Evolutionary conservation across 148 eudicot species (phyloP), one percentile per base, ranked within the genome.

Genomic region (Cornus suecica): DNA sequence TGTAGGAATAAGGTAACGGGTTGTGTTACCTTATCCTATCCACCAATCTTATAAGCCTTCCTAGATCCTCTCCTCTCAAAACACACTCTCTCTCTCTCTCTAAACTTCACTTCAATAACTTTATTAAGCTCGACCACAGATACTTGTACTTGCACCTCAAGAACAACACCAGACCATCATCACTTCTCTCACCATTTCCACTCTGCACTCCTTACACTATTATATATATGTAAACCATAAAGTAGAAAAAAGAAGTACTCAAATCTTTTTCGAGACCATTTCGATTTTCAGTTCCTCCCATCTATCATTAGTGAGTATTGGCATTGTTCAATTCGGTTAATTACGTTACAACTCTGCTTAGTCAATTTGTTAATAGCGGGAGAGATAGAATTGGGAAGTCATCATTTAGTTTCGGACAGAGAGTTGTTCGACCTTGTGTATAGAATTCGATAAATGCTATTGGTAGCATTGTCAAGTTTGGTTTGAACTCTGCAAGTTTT

Each of bases 1-100:
- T 63, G 67, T 62, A 72, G 54, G 64, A n/a, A n/a, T n/a, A 81
- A 48, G 58, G 58, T 28, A 22, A 71, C 65, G 64, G 54, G 45
- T 34, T 76, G 63, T 58, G 72, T 77, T 65, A 83, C 81, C 88
- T 86, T 84, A 86, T 86, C 89, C 87, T 86, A 86, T 86, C 86
- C 82, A 54, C 22, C 63, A 24, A 58, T 73, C 69, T 31, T 5
- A n/a, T n/a, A n/a, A n/a, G n/a, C n/a, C n/a, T n/a, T n/a, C n/a
- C n/a, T n/a, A n/a, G n/a, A n/a, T n/a, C n/a, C n/a, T 29, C 20
- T 30, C n/a, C 31, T 11, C 69, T 37, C 56, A 37, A 63, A 16
- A 24, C 73, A 37, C 41, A 4, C 41, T 27, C 61, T 14, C 20
- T 54, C 78, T 74, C 51, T n/a, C 16, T 54, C 65, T 65, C 28